Evolutionary conservation across 164 flowering plant genomes (phyloP), one percentile per base, ranked within the genome.

Genomic region (Chimonanthus praecox): DNA sequence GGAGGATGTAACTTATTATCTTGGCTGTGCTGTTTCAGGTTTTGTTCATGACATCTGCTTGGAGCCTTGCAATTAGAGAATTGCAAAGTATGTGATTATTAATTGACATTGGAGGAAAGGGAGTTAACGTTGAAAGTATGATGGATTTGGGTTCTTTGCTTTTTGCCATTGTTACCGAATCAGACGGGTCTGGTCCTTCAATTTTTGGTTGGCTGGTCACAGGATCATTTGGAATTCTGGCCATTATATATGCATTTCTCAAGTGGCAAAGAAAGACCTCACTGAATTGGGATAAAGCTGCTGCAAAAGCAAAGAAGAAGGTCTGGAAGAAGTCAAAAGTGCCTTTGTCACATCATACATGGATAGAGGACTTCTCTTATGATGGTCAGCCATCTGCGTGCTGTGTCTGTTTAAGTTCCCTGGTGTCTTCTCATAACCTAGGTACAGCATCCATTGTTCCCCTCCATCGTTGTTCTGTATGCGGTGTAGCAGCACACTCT

Each of bases 401-500:
- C 68, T 83, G 89, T 79, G 89, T 89, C 66, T 90, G 92, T 80
- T 80, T 86, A 72, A 80, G 80, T 60, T 83, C 87, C 10, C 75
- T 88, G 62, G 78, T 76, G n/a, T 72, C 77, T 67, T 80, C 81
- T 9, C 89, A 89, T 72, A 78, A 70, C 21, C 47, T 76, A 47
- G 86, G 86, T 75, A 72, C 84, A 49, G 75, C 78, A 68, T 64
- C 79, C 16, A 74, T 58, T 68, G 72, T 75, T 79, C 87, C 89
- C 48, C 78, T 87, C 48, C 86, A 84, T 67, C 84, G 90, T n/a
- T 90, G 96, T 75, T 69, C 87, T 61, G 84, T 90, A 75, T 91
- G 97, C 81, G 92, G 94, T 72, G 91, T 85, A 45, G 87, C 87
- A 64, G 87, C 92, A 76, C 97, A 91, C 76, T 87, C 82, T 50